Evolutionary conservation across 192 early-diverging fungal species (phyloP).

Genomic region (Coemansia sp.): DNA sequence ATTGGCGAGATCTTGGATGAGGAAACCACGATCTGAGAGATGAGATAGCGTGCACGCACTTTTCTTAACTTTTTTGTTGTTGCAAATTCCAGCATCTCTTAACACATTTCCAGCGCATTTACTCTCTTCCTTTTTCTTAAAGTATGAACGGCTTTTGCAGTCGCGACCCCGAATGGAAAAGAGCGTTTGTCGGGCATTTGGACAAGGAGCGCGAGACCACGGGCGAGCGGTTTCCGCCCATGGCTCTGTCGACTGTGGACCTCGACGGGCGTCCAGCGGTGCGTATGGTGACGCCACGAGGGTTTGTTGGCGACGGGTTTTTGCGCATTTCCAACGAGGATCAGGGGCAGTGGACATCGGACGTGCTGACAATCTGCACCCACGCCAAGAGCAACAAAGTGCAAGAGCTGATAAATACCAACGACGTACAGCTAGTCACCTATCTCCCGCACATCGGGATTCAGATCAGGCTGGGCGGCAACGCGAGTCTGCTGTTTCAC

Average conservation of each 20-base stretch:
- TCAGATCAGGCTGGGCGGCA: constrained; percentile 42
- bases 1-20: constrained; percentile 49
- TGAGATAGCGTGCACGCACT: not conserved
- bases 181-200: constrained; percentile 25
- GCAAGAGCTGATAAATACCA: constrained; percentile 29
- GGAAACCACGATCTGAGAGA: constrained; percentile 14
- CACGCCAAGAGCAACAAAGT: constrained; percentile 50
- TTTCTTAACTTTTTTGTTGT: not conserved
- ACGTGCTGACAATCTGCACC: constrained; percentile 46
- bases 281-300: constrained; percentile 42
- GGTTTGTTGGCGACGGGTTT: constrained; percentile 46
- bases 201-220: constrained; percentile 24
- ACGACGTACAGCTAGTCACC: constrained; percentile 38
- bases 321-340: constrained; percentile 28
- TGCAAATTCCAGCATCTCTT: not conserved
- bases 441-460: constrained; percentile 28
- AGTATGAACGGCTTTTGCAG: constrained; percentile 15
- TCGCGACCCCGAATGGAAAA: constrained; percentile 47
- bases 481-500: constrained; percentile 44
- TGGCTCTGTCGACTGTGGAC: constrained; percentile 41
- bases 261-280: constrained; percentile 38
- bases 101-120: not conserved
- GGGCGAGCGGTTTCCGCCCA: constrained; percentile 24
- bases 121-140: not conserved
- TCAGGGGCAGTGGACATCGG: constrained; percentile 42